Evolutionary conservation across 176 grass and related monocot species (phyloP).

Genomic region (Oryza punctata): DNA sequence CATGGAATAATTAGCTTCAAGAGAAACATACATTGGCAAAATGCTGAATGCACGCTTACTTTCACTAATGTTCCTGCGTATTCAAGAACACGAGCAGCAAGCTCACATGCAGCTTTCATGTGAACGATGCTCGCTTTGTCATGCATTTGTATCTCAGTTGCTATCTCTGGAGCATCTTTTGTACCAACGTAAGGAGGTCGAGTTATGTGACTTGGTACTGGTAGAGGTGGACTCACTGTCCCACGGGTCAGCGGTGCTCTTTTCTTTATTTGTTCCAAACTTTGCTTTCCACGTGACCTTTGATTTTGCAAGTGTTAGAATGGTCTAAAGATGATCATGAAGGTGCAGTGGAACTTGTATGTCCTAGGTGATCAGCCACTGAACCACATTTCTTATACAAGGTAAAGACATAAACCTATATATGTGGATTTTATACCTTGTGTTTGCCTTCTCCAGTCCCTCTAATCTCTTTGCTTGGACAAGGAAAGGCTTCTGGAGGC

Average conservation of each 20-base stretch:
- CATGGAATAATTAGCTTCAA: constrained; percentile 21
- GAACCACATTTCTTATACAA: neutral
- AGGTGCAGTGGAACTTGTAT: neutral
- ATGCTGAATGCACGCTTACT: constrained; percentile 45
- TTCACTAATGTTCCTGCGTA: constrained; percentile 84
- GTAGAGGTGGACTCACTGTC: constrained; percentile 66
- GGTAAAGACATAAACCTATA: neutral
- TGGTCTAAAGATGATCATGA: neutral
- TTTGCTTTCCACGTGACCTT: constrained; percentile 47
- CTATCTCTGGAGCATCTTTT: constrained; percentile 62
- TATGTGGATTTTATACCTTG: constrained; percentile 43
- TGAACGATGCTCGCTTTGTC: constrained; percentile 63
- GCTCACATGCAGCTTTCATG: constrained; percentile 81
- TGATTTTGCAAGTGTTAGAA: constrained; percentile 23
- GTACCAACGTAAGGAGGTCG: constrained; percentile 70
- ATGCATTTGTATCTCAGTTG: constrained; percentile 77
- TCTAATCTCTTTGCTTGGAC: constrained; percentile 60
- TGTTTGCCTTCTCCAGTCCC: constrained; percentile 48
- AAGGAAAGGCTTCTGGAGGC: constrained; percentile 42
- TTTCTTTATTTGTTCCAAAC: constrained; percentile 55
- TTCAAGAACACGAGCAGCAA: constrained; percentile 83
- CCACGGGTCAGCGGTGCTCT: constrained; percentile 61
- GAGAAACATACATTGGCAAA: neutral
- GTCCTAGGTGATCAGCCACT: neutral
- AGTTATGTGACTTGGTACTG: constrained; percentile 67